Conservation (phyloP, 1,139 yeast species). For the Blastobotrys arbuscula region DNA sequence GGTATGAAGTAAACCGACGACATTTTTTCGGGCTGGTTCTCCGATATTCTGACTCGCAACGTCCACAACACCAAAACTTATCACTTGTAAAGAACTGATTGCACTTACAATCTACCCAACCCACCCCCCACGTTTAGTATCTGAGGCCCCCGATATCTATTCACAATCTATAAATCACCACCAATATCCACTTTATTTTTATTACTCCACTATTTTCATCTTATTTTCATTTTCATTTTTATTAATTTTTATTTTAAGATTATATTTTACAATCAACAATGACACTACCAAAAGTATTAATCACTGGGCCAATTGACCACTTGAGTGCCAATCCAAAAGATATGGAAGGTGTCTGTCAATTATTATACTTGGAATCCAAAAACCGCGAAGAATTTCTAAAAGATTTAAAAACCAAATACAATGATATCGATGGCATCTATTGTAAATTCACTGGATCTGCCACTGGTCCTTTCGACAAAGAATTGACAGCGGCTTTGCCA, state of each 20-base stretch:
- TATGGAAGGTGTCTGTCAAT: constrained; percentile 26
- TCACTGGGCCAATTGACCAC: constrained; percentile 24
- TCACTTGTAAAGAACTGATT: no score
- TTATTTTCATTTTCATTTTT: no score
- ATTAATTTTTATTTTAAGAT: no score
- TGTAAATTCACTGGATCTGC: constrained; percentile 58
- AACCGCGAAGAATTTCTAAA: constrained; percentile 31
- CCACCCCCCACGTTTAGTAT: neutral
- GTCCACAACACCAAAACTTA: no score
- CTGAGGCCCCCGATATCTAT: neutral
- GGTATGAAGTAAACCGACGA: no score
- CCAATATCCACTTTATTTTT: neutral
- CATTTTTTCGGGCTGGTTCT: no score
- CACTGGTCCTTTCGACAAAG: constrained; percentile 68
- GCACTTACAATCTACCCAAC: no score
- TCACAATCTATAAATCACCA: neutral
- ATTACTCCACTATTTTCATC: no score
- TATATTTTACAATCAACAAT: constrained; percentile 7
- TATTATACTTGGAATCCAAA: constrained; percentile 17
- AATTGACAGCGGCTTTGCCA: constrained; percentile 58
- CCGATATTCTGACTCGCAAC: no score
- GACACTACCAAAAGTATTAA: constrained; percentile 19
- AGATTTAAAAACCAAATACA: constrained; percentile 31
- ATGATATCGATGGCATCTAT: constrained; percentile 32
- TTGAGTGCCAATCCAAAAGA: constrained; percentile 24